Evolutionary conservation across 176 grass and related monocot genomes (phyloP).

Genomic region (Triticum aestivum): DNA sequence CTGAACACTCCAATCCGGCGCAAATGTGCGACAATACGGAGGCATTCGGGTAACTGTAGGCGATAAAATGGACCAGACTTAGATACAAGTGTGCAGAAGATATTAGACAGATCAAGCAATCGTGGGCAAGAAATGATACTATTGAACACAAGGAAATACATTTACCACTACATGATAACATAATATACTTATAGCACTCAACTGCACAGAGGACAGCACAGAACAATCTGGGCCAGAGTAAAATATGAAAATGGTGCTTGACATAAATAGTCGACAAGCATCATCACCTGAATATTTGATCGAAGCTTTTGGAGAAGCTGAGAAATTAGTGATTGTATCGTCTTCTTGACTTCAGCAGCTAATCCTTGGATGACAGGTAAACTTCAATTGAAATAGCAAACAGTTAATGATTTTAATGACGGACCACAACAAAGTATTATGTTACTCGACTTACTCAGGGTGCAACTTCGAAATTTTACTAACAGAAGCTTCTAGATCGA

Average conservation of each 20-base stretch:
- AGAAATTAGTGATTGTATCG: slow-evolving; percentile 86
- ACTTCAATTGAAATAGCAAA: slow-evolving; percentile 66
- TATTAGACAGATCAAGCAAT: neutral
- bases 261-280: neutral
- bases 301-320: slow-evolving; percentile 98
- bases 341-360: slow-evolving; percentile 84
- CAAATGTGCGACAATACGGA: slow-evolving; percentile 80
- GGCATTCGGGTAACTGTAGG: slow-evolving; percentile 88
- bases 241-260: neutral
- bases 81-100: neutral
- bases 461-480: slow-evolving; percentile 88
- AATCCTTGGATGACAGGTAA: slow-evolving; percentile 96
- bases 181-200: neutral
- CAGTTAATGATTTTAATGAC: slow-evolving; percentile 14
- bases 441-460: slow-evolving; percentile 67
- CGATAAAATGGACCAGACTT: slow-evolving; percentile 35
- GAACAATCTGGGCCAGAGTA: neutral
- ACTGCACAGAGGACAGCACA: neutral
- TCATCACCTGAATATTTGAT: slow-evolving; percentile 89
- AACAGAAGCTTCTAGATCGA: slow-evolving; percentile 96
- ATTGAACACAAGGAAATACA: neutral
- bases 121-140: neutral
- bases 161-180: neutral
- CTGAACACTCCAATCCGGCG: slow-evolving; percentile 85
- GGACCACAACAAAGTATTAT: slow-evolving; percentile 14